phyloP scores from a whole-genome alignment of 2,329 filamentous ascomycete genomes.

The Dactylellina cionopaga region DNA sequence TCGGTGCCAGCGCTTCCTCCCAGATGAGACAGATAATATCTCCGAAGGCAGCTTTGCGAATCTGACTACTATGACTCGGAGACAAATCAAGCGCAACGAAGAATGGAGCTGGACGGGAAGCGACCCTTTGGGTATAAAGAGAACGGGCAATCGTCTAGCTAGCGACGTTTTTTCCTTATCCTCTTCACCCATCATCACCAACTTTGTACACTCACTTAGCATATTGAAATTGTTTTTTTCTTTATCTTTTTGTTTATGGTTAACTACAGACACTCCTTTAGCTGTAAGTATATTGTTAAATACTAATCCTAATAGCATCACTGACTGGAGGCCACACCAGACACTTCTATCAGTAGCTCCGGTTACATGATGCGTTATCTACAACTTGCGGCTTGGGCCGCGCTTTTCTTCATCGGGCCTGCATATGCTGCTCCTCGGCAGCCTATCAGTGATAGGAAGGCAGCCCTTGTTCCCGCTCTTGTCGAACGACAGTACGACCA shows the following conservation, averaged over 20 bases:
- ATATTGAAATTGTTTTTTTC: constrained; percentile 21
- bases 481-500: constrained; percentile 26
- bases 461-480: constrained; percentile 8
- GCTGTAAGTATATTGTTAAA: background rate
- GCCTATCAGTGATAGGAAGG: constrained; percentile 15
- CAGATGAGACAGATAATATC: background rate
- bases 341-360: background rate
- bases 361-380: constrained; percentile 30
- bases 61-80: background rate
- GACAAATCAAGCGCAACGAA: background rate
- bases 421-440: constrained; percentile 34
- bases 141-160: constrained; percentile 16
- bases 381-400: constrained; percentile 28
- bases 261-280: constrained; percentile 20
- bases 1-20: background rate
- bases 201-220: constrained; percentile 35
- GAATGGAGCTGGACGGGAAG: constrained; percentile 4
- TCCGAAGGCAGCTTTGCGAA: background rate
- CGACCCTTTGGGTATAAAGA: constrained; percentile 36
- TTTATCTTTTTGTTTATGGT: constrained; percentile 3
- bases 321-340: background rate
- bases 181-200: constrained; percentile 24
- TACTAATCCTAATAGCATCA: background rate
- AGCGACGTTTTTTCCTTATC: background rate
- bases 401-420: constrained; percentile 15